Base-by-base conservation (phyloP, 352 stramenopile genomes). In the Phytophthora pluvialis region DNA sequence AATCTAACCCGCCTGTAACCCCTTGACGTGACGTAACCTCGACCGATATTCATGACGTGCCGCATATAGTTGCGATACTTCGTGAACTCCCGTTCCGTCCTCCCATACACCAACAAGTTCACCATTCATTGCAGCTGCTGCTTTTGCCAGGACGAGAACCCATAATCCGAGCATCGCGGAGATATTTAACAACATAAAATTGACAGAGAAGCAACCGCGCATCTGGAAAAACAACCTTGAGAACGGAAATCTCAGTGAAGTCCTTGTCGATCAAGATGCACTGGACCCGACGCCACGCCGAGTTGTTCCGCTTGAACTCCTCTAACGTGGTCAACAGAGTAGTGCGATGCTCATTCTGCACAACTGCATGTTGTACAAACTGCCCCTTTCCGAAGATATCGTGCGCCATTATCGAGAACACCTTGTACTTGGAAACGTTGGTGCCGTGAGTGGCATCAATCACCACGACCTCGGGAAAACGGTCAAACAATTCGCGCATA, bases 111-210 rank as follows among this genome's bases (percentile, higher is more conserved):
- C 51, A 12, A 0, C 7, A 67, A 25, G 47, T 49, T 40, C 3
- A 65, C 5, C 0, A 52, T 16, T 9, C 12, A 21, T 0, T 25
- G 15, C 5, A 76, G 18, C 12, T 51, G 50, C 0, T 63, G 29
- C 16, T 70, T 69, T 9, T 73, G 45, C n/a, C 38, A 25, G 2
- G 15, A 33, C 43, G 63, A 12, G 11, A 72, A 69, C 13, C 52
- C 25, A 45, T 72, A 70, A 1, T 31, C 13, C 6, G 38, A 12
- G 57, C 49, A 11, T 70, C 53, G 3, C 40, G 15, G 12, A 75
- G 48, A 9, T 62, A 70, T 28, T 66, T 70, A 0, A 74, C 43
- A 0, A 71, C 67, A 16, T 74, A 63, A 46, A 73, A 80, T 29
- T 80, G 63, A 35, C 67, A 76, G 11, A 76, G 15, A 0, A 75